Percentiles rank a stretch among this genome's conserved stretches.
phyloP scores from a whole-genome alignment of 768 basidiomycete genomes.

The Leccinum imitatum region DNA sequence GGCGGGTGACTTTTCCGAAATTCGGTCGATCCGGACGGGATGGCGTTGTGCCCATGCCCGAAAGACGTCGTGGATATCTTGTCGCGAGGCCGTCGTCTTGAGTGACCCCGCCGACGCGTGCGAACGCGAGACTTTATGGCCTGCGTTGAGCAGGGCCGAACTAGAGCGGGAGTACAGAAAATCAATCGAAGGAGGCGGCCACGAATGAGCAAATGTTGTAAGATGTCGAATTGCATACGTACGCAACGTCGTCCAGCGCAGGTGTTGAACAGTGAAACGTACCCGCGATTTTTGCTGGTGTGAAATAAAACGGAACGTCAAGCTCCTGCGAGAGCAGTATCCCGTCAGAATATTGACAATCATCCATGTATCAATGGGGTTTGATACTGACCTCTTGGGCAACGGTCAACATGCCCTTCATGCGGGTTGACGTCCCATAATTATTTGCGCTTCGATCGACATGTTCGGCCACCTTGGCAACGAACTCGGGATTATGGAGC shows the following conservation, averaged over 20 bases:
- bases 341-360: background rate
- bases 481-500: slow-evolving; percentile 76
- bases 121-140: slow-evolving; percentile 83
- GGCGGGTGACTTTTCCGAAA: slow-evolving; percentile 73
- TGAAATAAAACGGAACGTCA: slow-evolving; percentile 80
- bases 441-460: slow-evolving; percentile 57
- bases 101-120: slow-evolving; percentile 88
- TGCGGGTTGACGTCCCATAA: slow-evolving; percentile 79
- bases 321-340: slow-evolving; percentile 56
- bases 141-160: slow-evolving; percentile 86
- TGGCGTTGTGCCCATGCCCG: slow-evolving; percentile 81
- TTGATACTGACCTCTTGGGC: slow-evolving; percentile 77
- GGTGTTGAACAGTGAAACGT: slow-evolving; percentile 82
- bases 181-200: background rate
- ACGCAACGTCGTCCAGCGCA: slow-evolving; percentile 73
- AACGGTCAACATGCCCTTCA: slow-evolving; percentile 94
- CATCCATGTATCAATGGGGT: background rate
- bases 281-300: slow-evolving; percentile 74
- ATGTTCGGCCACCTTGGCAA: slow-evolving; percentile 71
- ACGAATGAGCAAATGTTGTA: background rate
- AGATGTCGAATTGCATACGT: slow-evolving; percentile 29
- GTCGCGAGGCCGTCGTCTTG: slow-evolving; percentile 79
- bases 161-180: slow-evolving; percentile 37
- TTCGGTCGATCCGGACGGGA: slow-evolving; percentile 83
- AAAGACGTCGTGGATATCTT: slow-evolving; percentile 77